phyloP scores from a whole-genome alignment of 2,329 filamentous ascomycete species.

The Ceratocystis albifundus region DNA sequence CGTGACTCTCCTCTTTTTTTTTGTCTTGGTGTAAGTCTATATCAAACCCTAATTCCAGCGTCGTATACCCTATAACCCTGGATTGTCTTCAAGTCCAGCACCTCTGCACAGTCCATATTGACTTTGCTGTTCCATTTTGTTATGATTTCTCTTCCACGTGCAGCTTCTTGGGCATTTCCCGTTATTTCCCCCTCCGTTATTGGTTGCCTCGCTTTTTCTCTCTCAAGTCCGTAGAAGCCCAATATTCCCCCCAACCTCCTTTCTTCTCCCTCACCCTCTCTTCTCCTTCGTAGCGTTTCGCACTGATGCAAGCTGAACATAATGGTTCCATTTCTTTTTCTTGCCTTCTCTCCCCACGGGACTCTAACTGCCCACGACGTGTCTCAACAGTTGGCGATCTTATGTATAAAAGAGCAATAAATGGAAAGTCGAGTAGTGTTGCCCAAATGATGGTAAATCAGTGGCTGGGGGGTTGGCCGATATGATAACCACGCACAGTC shows the following conservation, averaged over 20 bases:
- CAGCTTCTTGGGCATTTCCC: neutral
- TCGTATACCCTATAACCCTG: neutral
- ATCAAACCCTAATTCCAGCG: neutral
- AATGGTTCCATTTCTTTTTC: slow-evolving; percentile 8
- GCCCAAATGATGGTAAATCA: neutral
- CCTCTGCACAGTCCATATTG: neutral
- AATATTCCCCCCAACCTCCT: neutral
- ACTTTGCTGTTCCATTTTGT: neutral
- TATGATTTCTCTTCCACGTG: slow-evolving; percentile 1
- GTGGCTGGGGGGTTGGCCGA: neutral
- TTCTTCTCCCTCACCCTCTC: neutral
- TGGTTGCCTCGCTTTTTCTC: neutral
- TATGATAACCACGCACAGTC: neutral
- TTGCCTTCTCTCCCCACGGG: slow-evolving; percentile 1
- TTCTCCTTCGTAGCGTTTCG: slow-evolving; percentile 1
- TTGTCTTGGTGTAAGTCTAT: neutral
- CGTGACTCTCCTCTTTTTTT: neutral
- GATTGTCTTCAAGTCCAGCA: neutral
- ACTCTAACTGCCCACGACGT: neutral
- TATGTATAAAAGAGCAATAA: slow-evolving; percentile 6
- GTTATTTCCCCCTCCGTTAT: neutral
- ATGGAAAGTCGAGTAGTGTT: neutral
- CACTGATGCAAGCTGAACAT: slow-evolving; percentile 13
- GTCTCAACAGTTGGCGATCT: slow-evolving; percentile 8
- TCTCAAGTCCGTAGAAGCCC: neutral